These are phyloP conservation scores for Anacardium occidentale DNA, from an alignment of 345 rosid species.

Conservation along the genomic window DNA sequence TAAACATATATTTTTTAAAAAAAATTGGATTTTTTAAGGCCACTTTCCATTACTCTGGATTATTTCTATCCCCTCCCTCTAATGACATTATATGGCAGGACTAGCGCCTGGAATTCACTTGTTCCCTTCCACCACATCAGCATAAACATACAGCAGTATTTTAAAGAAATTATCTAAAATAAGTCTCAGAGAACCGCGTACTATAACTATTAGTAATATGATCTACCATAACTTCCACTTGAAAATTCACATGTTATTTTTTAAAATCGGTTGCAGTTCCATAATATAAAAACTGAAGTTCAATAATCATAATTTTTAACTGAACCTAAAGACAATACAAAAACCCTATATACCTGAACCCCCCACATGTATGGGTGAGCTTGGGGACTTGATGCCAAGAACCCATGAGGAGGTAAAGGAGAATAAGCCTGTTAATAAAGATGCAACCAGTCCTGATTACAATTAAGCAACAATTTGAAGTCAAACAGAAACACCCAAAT, in stretches of 20 bases:
- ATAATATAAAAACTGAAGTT: not conserved
- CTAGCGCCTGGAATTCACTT: not conserved
- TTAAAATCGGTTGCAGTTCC: not conserved
- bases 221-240: not conserved
- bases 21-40: not conserved
- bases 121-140: not conserved
- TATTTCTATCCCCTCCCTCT: not conserved
- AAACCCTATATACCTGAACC: constrained; percentile 68
- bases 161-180: not conserved
- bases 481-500: constrained; percentile 10
- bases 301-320: not conserved
- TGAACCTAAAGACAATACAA: not conserved
- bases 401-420: constrained; percentile 93
- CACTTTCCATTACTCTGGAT: not conserved
- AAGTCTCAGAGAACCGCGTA: not conserved
- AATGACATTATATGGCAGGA: not conserved
- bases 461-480: constrained; percentile 17
- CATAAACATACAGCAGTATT: not conserved
- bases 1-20: constrained; percentile 5
- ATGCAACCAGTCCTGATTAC: constrained; percentile 22
- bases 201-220: not conserved
- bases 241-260: not conserved
- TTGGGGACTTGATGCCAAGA: constrained; percentile 94
- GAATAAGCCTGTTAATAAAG: constrained; percentile 68
- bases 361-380: constrained; percentile 99